Conservation (phyloP, 2,329 filamentous ascomycete genomes). For the Coniochaeta sp. region DNA sequence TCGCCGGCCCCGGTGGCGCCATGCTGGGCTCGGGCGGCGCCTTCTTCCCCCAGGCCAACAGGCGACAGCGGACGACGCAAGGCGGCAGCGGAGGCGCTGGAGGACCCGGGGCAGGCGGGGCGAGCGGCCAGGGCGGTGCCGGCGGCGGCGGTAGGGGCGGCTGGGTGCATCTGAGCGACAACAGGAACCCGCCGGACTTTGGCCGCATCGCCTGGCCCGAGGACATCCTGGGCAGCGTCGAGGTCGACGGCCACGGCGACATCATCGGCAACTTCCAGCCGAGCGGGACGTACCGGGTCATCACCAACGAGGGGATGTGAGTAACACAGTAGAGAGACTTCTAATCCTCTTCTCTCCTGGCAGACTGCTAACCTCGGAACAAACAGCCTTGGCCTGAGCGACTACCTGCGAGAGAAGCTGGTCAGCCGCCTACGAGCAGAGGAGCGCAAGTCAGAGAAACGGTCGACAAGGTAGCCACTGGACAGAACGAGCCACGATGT, state of each 20-base stretch:
- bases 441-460: neutral
- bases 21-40: constrained; percentile 44
- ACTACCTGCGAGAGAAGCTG: neutral
- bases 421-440: neutral
- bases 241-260: constrained; percentile 50
- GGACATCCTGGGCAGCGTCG: constrained; percentile 61
- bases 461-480: neutral
- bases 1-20: constrained; percentile 50
- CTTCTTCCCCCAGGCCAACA: constrained; percentile 35
- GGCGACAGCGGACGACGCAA: constrained; percentile 23
- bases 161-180: constrained; percentile 58
- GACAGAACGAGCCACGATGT: neutral
- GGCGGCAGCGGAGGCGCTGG: constrained; percentile 31
- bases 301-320: constrained; percentile 63
- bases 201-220: constrained; percentile 63
- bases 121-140: constrained; percentile 52
- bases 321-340: constrained; percentile 20
- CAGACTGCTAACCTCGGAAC: neutral
- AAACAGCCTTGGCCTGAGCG: constrained; percentile 1
- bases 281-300: constrained; percentile 50
- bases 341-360: neutral
- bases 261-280: constrained; percentile 52
- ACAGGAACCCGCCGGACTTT: constrained; percentile 57
- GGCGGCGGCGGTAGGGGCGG: constrained; percentile 54
- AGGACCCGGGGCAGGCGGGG: constrained; percentile 44